Evolutionary conservation across 495 filamentous ascomycete genomes (phyloP), one percentile per base, ranked within the genome.

Genomic region (Podospora tetraspora): DNA sequence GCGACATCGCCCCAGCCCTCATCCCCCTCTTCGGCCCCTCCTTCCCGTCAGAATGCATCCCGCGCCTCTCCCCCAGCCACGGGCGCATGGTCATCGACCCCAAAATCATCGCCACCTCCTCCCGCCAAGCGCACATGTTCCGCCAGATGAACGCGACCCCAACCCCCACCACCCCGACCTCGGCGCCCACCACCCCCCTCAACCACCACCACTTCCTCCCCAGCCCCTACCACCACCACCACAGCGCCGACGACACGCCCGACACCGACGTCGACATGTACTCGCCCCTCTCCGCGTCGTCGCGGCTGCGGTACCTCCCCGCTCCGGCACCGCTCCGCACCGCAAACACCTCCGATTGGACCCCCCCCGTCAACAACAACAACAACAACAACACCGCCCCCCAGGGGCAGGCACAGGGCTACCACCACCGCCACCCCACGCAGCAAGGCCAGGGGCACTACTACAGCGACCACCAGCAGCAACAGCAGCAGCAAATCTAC

Each of bases 11-110:
- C 25, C 87, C 87, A 67, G 92, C 88, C 0, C 80, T 99, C 59
- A 95, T 93, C 11, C 93, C 93, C 19, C 79, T 99, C 64, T 99
- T 99, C 75, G 95, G 95, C 0, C 82, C 84, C 8, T 84, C 88
- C 65, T 98, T 99, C 77, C 88, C 91, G 3, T 78, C 80, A 0
- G 79, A 86, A 43, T 99, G 95, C 74, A 78, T 90, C n/a, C 84
- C 73, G 1, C 86, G 86, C 3, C 78, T 84, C 19, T 76, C 85
- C 8, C 81, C 83, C 1, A 80, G 80, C 11, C 90, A 87, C 75
- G 85, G 82, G 29, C 84, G 84, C 34, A 93, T 92, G 89, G 74
- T 85, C 19, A 94, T 98, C 70, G 81, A 88, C 61, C 77, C 76
- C 0, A 78, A 76, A 1, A 89, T 93, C 62, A 81, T 94, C 3